Conservation (phyloP, 225 moss, liverwort and hornwort genomes). For the Polytrichum commune region DNA sequence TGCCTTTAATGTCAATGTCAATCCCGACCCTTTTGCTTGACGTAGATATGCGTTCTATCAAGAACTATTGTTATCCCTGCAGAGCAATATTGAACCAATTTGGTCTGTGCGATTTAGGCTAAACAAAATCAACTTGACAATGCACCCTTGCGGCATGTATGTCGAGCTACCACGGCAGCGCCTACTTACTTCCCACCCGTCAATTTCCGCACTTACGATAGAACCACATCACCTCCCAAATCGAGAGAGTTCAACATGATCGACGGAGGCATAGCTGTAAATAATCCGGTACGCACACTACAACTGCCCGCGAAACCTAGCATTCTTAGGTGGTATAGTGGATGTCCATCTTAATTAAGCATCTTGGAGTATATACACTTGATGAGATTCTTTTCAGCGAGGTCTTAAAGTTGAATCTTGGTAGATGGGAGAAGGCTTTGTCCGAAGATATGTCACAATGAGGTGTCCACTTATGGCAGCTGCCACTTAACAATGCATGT, state of each 20-base stretch:
- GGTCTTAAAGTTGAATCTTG: no score
- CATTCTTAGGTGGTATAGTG: no score
- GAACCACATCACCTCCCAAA: not conserved
- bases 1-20: not conserved
- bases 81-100: not conserved
- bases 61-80: not conserved
- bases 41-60: not conserved
- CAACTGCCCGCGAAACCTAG: not conserved
- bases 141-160: conserved; percentile 13
- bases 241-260: conserved; percentile 51
- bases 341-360: no score
- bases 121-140: conserved; percentile 12
- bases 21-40: not conserved
- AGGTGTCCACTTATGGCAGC: no score
- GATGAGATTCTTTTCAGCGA: no score
- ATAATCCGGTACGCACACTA: conserved; percentile 51
- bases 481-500: no score
- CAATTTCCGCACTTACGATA: conserved; percentile 30
- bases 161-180: conserved; percentile 44
- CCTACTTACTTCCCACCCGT: conserved; percentile 52
- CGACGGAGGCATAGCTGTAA: conserved; percentile 46
- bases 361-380: no score
- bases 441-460: no score
- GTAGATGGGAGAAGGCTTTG: no score
- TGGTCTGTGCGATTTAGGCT: conserved; percentile 1